Evolutionary conservation across 805 yeast genomes (phyloP), one percentile per base, ranked within the genome.

Genomic region (Suhomyces emberorum): DNA sequence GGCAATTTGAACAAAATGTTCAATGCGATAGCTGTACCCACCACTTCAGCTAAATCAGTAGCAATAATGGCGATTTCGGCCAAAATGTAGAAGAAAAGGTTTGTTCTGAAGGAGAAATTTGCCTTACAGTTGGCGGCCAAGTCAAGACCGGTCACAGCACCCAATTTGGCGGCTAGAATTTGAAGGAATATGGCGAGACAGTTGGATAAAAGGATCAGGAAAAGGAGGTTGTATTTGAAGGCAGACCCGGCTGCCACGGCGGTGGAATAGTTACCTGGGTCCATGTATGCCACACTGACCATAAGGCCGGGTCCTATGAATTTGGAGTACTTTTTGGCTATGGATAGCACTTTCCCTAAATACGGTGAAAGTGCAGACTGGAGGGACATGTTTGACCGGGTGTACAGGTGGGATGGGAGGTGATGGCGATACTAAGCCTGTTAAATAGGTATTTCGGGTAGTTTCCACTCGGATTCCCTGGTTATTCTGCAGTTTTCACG

Each of bases 281-380:
- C 98, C 88, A 93, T 87, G 58, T 89, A 93, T 0, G 97, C 91
- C 22, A 91, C 96, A 4, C 89, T 76, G 2, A 93, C 95, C 95
- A 91, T 83, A 32, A 91, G 65, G 0, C 98, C 98, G 0, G 98
- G 98, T 0, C 98, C 98, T n/a, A 91, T 70, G 55, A 84, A 85
- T 43, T 69, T 61, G 27, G 69, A 60, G 56, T 81, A 84, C 48
- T 80, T 81, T 42, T 53, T 57, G 18, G 62, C 29, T 8, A 47
- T 42, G 4, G 39, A 38, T 15, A 35, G 19, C 14, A 30, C 19
- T 16, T 30, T 25, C 12, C n/a, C 11, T 21, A 21, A 21, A 9
- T 21, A 11, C 11, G 24, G 24, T 21, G 24, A 11, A 21, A 11
- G 24, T 21, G 24, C 10, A 9, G 24, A 21, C 11, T 9, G 24